Base-by-base conservation (phyloP, 495 filamentous ascomycete species). In the Chaetomium tenue region DNA sequence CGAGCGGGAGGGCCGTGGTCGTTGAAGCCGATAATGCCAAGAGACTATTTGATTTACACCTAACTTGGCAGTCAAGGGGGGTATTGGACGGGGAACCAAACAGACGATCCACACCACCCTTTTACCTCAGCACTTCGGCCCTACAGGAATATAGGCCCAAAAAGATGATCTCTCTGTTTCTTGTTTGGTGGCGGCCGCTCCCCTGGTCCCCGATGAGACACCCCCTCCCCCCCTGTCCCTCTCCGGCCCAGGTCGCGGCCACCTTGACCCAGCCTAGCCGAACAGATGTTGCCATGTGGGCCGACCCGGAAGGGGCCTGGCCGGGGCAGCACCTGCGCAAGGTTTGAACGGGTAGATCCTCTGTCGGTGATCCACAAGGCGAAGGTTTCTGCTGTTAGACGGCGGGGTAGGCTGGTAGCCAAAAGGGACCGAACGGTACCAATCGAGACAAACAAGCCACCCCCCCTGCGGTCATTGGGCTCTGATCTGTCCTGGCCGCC, bases 201-300 rank as follows among this genome's bases (percentile, higher is more conserved):
- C 39, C 54, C 22, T 54, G 48, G 53, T 44, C 48, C 30, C 58
- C 16, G 58, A 25, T 13, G 9, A 54, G 51, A 47, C 28, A 16
- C 39, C 42, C 60, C 39, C 54, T 22, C 54, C 52, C 66, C 57
- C 66, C 63, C 22, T 22, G 22, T n/a, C 15, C 15, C 42, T 52
- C 47, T 57, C 61, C 46, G 54, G 68, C 50, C 62, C 50, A 61
- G 70, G 66, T 56, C 69, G 68, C 64, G 66, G 64, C 72, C 69
- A 68, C 46, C 39, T 54, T 47, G 65, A 70, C 66, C 61, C 60
- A 71, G 66, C 58, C 70, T 65, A 74, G 70, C 71, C 70, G 46
- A 58, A 68, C 67, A 67, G 60, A 64, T 73, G 70, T 52, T 70
- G 64, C 63, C 66, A 73, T 70, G 70, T 75, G 72, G 74, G 67